phyloP scores from a whole-genome alignment of 202 grass and related monocot species.

The Alloteropsis angusta region DNA sequence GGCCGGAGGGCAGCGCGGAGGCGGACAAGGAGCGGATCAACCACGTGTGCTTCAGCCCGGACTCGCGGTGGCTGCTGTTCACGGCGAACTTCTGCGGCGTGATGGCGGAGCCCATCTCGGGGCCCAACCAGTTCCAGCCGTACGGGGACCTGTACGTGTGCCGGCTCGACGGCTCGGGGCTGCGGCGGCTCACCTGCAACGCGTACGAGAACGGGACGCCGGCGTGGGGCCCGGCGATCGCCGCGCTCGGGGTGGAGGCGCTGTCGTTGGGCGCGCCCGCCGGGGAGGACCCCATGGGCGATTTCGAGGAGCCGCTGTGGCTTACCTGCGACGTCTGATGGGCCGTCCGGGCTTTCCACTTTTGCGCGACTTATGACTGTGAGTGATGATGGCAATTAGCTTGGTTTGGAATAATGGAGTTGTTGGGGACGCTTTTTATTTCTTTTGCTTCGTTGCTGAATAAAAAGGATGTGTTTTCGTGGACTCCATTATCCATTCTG shows the following conservation, averaged over 20 bases:
- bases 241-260: not conserved
- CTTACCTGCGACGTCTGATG: conserved; percentile 42
- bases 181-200: conserved; percentile 66
- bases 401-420: not conserved
- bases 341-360: not conserved
- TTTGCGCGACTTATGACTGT: not conserved
- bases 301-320: conserved; percentile 75
- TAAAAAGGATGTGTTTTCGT: not conserved
- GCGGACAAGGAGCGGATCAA: conserved; percentile 74
- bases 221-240: conserved; percentile 27
- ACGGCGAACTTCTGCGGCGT: conserved; percentile 64
- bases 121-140: conserved; percentile 81
- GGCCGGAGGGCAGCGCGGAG: conserved; percentile 35
- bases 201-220: conserved; percentile 87
- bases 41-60: conserved; percentile 90
- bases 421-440: not conserved
- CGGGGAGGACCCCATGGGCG: conserved; percentile 41
- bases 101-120: conserved; percentile 46
- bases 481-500: not conserved
- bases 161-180: conserved; percentile 48
- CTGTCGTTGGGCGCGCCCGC: conserved; percentile 7
- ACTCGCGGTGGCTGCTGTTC: conserved; percentile 76
- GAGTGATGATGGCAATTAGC: not conserved
- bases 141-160: conserved; percentile 80
- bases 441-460: not conserved